phyloP scores from a whole-genome alignment of 2,329 filamentous ascomycete species.

The Penicillium sp. region DNA sequence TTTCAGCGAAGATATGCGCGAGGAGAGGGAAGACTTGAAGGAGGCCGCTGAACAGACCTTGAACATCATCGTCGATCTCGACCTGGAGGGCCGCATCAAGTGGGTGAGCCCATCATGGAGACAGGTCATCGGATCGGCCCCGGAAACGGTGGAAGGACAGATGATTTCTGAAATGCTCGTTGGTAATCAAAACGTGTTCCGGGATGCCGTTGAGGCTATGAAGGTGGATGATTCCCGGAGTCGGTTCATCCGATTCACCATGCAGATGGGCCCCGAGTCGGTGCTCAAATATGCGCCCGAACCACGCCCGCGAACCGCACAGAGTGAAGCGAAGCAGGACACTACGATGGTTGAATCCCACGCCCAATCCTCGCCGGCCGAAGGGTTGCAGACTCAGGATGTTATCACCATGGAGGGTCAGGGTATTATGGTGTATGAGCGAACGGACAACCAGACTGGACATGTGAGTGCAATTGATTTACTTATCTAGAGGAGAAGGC shows the following conservation, averaged over 20 bases:
- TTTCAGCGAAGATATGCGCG: conserved; percentile 81
- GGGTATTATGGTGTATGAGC: conserved; percentile 96
- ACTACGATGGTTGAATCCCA: conserved; percentile 22
- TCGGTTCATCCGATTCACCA: conserved; percentile 76
- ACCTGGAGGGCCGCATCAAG: conserved; percentile 80
- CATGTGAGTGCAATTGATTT: conserved; percentile 58
- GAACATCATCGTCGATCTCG: conserved; percentile 92
- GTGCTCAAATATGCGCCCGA: conserved; percentile 50
- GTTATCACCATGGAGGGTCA: conserved; percentile 83
- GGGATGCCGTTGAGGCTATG: conserved; percentile 80
- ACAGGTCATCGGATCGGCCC: conserved; percentile 77
- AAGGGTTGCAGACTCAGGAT: conserved; percentile 40
- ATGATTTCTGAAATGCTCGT: conserved; percentile 75
- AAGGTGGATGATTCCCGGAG: conserved; percentile 88
- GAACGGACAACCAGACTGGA: conserved; percentile 75
- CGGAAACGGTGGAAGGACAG: conserved; percentile 66
- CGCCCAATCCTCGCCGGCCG: conserved; percentile 33
- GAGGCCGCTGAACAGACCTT: conserved; percentile 94
- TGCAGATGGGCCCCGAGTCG: conserved; percentile 64
- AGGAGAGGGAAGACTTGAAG: conserved; percentile 87
- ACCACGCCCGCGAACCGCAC: conserved; percentile 21
- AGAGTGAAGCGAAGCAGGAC: not conserved
- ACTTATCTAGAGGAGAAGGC: too few species aligned
- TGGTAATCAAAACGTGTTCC: conserved; percentile 73
- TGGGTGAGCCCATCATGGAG: conserved; percentile 97